A percentile compares a stretch with the other conserved stretches of the same genome.
Conservation (phyloP, 2,329 filamentous ascomycete species). For the Podosphaera fusca region DNA sequence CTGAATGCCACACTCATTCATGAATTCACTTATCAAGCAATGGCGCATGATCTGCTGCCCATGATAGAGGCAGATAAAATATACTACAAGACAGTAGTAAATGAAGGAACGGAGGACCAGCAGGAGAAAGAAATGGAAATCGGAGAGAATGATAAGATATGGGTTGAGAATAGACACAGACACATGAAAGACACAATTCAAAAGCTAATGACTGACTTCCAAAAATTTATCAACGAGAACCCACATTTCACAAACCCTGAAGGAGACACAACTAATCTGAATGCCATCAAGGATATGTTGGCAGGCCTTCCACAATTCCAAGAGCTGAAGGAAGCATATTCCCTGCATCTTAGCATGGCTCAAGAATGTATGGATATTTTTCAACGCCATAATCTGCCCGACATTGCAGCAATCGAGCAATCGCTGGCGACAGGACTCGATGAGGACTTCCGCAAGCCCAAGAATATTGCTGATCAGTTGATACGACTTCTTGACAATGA, state of each 20-base stretch:
- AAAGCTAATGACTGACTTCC: conserved; percentile 78
- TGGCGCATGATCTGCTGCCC: conserved; percentile 81
- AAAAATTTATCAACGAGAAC: conserved; percentile 75
- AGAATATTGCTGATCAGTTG: conserved; percentile 66
- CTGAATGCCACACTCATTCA: conserved; percentile 69
- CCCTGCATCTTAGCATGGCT: conserved; percentile 85
- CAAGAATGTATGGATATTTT: conserved; percentile 94
- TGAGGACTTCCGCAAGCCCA: conserved; percentile 77
- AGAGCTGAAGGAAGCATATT: conserved; percentile 86
- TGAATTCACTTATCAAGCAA: conserved; percentile 96
- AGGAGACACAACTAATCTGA: conserved; percentile 50
- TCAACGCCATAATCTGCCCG: conserved; percentile 59
- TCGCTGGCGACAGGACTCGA: conserved; percentile 78
- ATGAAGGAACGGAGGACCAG: conserved; percentile 44
- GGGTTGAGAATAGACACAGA: conserved; percentile 79
- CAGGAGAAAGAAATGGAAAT: conserved; percentile 85
- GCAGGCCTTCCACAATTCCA: conserved; percentile 85
- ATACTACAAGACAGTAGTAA: conserved; percentile 59
- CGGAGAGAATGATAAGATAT: conserved; percentile 73
- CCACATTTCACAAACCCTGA: conserved; percentile 68
- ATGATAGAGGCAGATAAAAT: conserved; percentile 78
- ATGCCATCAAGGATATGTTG: conserved; percentile 91
- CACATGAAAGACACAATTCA: conserved; percentile 98
- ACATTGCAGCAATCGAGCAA: conserved; percentile 76
- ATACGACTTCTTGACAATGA: conserved; percentile 77